These are phyloP conservation scores for Dendrothele bispora DNA, from an alignment of 768 basidiomycete genomes.

Conservation along the genomic window DNA sequence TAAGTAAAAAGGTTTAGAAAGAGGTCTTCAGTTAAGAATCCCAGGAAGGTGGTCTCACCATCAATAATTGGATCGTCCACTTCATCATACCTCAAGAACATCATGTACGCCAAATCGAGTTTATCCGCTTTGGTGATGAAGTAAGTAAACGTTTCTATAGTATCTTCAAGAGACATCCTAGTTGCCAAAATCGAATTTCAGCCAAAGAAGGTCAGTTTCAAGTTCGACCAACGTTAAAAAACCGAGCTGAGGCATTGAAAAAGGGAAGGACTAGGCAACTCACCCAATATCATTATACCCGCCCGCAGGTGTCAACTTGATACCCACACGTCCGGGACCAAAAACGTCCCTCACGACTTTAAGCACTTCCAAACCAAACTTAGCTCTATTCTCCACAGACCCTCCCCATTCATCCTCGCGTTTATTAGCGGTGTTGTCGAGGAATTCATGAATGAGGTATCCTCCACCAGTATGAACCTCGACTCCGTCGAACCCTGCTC, in stretches of 20 bases:
- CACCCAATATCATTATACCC: slow-evolving; percentile 34
- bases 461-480: slow-evolving; percentile 32
- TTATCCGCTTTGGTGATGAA: slow-evolving; percentile 40
- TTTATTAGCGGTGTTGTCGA: slow-evolving; percentile 31
- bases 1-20: slow-evolving; percentile 8
- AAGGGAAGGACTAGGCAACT: no score
- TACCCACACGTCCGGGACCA: slow-evolving; percentile 29
- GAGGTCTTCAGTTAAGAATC: no score
- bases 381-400: slow-evolving; percentile 37
- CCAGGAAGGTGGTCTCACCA: no score
- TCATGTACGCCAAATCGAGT: slow-evolving; percentile 21
- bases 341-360: slow-evolving; percentile 30
- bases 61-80: slow-evolving; percentile 1
- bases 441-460: slow-evolving; percentile 38
- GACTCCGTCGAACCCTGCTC: slow-evolving; percentile 36
- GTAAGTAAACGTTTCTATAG: slow-evolving; percentile 40
- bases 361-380: slow-evolving; percentile 38
- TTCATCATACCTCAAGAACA: neutral
- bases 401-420: slow-evolving; percentile 47
- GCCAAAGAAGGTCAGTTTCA: no score
- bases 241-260: no score
- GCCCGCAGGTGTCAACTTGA: slow-evolving; percentile 14
- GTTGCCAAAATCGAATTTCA: no score
- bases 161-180: slow-evolving; percentile 45
- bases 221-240: no score